Evolutionary conservation across 305 asterid genomes (phyloP), one percentile per base, ranked within the genome.

Genomic region (Striga hermonthica): DNA sequence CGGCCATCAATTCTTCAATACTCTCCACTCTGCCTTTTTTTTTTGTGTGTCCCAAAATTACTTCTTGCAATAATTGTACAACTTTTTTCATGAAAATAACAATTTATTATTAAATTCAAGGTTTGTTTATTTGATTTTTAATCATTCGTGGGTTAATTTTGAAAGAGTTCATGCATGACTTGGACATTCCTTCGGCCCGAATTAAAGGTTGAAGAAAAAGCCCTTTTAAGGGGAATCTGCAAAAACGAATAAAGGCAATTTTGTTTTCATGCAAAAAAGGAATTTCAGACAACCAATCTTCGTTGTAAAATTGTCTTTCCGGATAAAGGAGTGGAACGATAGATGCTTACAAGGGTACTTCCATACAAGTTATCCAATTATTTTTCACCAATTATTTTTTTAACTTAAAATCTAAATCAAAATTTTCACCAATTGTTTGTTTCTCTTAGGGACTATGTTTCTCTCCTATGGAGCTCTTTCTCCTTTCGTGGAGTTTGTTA

Each of bases 201-300:
- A 69, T 41, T 37, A 70, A 65, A 74, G 59, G 67, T 9, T 65
- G 59, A 66, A 11, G 62, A 31, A 65, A 68, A 75, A 73, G 22
- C 1, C 6, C n/a, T 39, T 40, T 67, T 12, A 2, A 39, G 43
- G 10, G 59, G 82, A 68, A 72, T 75, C 71, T 49, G 38, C 39
- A 65, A 74, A 72, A 71, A 66, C 62, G 74, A 58, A 78, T 74
- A 75, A 78, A 75, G 76, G 9, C 45, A 72, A 60, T 64, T 68
- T 68, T 67, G 64, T 22, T 64, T 67, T 70, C 47, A 35, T 8
- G 47, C 67, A 7, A 55, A 71, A 78, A 62, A 22, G 77, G 38
- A 68, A 35, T 28, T 69, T 14, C 47, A 70, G 80, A 70, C 80
- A 75, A 56, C 74, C 76, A 65, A 73, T 72, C 80, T 71, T 64